Conservation (phyloP, 108 stramenopile genomes). For the Epithemia pelagica region DNA sequence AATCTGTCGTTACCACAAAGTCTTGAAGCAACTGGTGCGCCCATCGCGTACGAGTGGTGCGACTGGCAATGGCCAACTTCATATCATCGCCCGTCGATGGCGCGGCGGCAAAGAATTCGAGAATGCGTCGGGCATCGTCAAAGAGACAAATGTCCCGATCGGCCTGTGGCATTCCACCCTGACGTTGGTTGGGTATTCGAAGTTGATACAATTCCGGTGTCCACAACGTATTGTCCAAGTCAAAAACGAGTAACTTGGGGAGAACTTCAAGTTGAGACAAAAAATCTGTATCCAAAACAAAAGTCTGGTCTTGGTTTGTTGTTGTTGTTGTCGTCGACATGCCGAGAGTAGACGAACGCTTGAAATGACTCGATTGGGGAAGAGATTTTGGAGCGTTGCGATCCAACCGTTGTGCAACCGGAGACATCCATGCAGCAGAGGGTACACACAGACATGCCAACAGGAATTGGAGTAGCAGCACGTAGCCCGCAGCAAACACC, state of each 20-base stretch:
- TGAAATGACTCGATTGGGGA: not conserved
- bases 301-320: not conserved
- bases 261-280: constrained; percentile 2
- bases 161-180: constrained; percentile 38
- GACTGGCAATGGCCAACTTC: constrained; percentile 60
- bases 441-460: too few species aligned
- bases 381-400: not conserved
- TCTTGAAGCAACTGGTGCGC: constrained; percentile 49
- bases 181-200: constrained; percentile 22
- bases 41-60: constrained; percentile 65
- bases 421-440: too few species aligned
- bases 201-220: constrained; percentile 72
- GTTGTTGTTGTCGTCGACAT: constrained; percentile 4
- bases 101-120: constrained; percentile 28
- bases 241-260: constrained; percentile 42
- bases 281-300: not conserved
- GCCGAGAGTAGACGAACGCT: not conserved
- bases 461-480: too few species aligned
- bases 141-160: constrained; percentile 60
- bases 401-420: not conserved
- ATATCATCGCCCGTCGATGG: constrained; percentile 12
- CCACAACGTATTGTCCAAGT: constrained; percentile 51
- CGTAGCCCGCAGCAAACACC: too few species aligned
- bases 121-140: constrained; percentile 32
- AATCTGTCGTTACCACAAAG: constrained; percentile 16